These are phyloP conservation scores for Candida patagonica DNA, from an alignment of 805 yeast species.

Conservation along the genomic window DNA sequence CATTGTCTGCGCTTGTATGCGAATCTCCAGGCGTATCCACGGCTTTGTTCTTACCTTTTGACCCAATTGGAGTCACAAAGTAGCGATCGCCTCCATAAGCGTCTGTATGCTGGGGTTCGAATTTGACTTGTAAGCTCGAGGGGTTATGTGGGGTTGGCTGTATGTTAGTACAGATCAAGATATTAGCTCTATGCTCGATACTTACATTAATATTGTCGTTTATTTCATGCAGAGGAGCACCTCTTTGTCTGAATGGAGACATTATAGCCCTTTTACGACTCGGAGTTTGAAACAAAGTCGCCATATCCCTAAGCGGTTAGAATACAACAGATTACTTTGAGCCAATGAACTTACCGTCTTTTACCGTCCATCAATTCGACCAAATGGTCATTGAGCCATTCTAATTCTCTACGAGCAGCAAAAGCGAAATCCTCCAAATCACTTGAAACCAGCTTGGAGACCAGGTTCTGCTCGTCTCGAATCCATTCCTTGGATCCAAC, in stretches of 20 bases:
- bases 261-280: slow-evolving; percentile 15
- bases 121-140: not conserved
- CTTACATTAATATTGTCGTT: slow-evolving; percentile 1
- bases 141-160: not conserved
- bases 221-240: not conserved
- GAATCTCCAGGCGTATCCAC: no score
- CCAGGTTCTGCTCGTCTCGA: slow-evolving; percentile 34
- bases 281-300: slow-evolving; percentile 20
- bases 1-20: no score
- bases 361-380: slow-evolving; percentile 25
- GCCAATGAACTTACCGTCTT: slow-evolving; percentile 18
- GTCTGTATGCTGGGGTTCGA: no score
- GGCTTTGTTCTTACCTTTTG: no score
- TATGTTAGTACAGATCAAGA: not conserved
- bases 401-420: slow-evolving; percentile 32
- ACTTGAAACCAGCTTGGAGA: slow-evolving; percentile 31
- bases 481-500: slow-evolving; percentile 47
- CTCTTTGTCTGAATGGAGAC: slow-evolving; percentile 13
- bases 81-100: no score
- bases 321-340: not conserved
- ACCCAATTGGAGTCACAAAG: no score
- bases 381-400: slow-evolving; percentile 37
- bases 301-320: slow-evolving; percentile 9
- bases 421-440: slow-evolving; percentile 34
- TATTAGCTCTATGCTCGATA: not conserved